Conservation (phyloP, 2,329 filamentous ascomycete species). For the Claviceps humidiphila region DNA sequence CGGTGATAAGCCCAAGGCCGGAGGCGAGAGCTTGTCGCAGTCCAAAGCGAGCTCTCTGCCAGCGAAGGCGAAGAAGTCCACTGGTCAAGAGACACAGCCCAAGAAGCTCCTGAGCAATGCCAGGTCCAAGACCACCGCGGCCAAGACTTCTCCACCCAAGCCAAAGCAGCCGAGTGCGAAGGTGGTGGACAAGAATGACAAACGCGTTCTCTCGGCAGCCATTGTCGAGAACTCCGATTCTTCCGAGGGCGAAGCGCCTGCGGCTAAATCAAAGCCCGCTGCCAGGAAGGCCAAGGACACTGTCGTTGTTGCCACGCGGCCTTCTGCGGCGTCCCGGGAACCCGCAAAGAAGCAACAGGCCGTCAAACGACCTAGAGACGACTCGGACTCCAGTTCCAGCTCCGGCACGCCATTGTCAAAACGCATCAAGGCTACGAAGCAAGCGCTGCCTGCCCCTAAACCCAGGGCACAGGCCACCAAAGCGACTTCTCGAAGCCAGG, state of each 20-base stretch:
- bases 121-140: constrained; percentile 20
- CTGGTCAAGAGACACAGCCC: constrained; percentile 38
- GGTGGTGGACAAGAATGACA: constrained; percentile 17
- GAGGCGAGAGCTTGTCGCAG: constrained; percentile 32
- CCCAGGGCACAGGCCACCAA: constrained; percentile 36
- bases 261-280: constrained; percentile 16
- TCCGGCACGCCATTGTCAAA: constrained; percentile 45
- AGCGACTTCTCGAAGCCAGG: constrained; percentile 30
- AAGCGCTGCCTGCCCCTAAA: constrained; percentile 19
- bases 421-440: constrained; percentile 39
- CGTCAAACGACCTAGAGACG: constrained; percentile 39
- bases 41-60: constrained; percentile 38
- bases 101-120: constrained; percentile 35
- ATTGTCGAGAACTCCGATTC: constrained; percentile 44
- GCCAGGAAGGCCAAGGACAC: constrained; percentile 19
- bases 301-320: constrained; percentile 20
- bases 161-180: constrained; percentile 20
- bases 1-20: constrained; percentile 17
- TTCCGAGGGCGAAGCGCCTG: constrained; percentile 33
- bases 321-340: constrained; percentile 15
- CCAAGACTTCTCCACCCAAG: constrained; percentile 29
- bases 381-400: constrained; percentile 44
- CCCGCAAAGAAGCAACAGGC: constrained; percentile 20
- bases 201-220: constrained; percentile 39
- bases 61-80: constrained; percentile 43